phyloP scores from a whole-genome alignment of 2,329 filamentous ascomycete species.

The Aspergillus japonicus region DNA sequence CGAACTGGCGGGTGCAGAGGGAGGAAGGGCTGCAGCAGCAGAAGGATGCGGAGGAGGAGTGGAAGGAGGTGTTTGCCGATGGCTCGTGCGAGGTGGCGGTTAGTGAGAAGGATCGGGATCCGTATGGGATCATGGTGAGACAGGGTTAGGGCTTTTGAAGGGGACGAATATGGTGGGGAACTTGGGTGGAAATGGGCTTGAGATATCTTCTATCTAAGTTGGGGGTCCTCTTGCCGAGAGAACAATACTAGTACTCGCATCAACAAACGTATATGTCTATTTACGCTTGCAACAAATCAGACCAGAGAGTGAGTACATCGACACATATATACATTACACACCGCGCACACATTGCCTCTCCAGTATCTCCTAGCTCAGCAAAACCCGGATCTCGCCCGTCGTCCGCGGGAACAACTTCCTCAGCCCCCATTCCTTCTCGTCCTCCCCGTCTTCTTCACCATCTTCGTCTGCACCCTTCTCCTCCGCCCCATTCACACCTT shows the following conservation, averaged over 20 bases:
- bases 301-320: conserved; percentile 4
- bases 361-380: conserved; percentile 52
- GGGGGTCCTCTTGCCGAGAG: too few relatives aligned
- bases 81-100: conserved; percentile 65
- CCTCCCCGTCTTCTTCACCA: conserved; percentile 35
- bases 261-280: background rate
- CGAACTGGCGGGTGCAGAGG: conserved; percentile 54
- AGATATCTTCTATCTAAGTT: too few relatives aligned
- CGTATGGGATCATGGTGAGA: conserved; percentile 70
- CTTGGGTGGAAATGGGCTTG: too few relatives aligned
- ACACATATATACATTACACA: conserved; percentile 5
- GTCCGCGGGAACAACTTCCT: conserved; percentile 63
- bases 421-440: conserved; percentile 40
- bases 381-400: conserved; percentile 61
- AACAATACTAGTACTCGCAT: too few relatives aligned
- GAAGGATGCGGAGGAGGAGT: conserved; percentile 34
- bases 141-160: conserved; percentile 5
- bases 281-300: background rate
- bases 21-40: conserved; percentile 38
- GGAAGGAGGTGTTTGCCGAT: conserved; percentile 52
- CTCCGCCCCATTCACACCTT: conserved; percentile 28
- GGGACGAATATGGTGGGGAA: background rate
- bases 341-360: background rate
- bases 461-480: conserved; percentile 35
- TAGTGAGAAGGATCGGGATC: conserved; percentile 80